Base-by-base conservation (phyloP, 306 rosid genomes). In the Acmispon strigosus region DNA sequence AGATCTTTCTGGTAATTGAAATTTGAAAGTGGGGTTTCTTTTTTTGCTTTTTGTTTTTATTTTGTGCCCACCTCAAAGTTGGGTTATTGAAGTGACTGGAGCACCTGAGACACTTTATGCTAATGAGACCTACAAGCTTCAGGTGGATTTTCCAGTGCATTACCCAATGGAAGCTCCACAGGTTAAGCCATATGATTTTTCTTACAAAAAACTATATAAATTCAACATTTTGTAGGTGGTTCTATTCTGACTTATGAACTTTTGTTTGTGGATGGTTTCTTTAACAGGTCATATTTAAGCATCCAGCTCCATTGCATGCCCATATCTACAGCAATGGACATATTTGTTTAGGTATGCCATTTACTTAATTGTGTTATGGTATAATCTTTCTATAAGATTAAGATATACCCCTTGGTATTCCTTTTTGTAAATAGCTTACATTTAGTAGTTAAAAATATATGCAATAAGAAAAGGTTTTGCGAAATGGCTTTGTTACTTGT, bases 111-210 rank as follows among this genome's bases (percentile, higher is more conserved):
- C 99, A 62, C 97, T 95, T 8, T 95, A 91, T 64, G 62, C 90
- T 2, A 95, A 89, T 67, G 99, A 95, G 75, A 85, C 90, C 65
- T 95, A 87, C 73, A 97, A 91, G 86, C 99, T 95, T 80, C 99
- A 95, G 90, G 99, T 95, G 1, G 99, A 95, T 61, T 95, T 95
- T 73, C 99, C 99, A 4, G 97, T 91, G 89, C 89, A 95, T 88
- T 95, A 95, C 78, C 99, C 97, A 2, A 95, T 95, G 99, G 97
- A 95, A 85, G 97, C 99, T 39, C 99, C 99, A 0, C 99, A 95
- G 99, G 99, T 95, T 57, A 8, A 34, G 6, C 58, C 50, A 89
- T 22, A 19, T 22, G 37, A 2, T 52, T 67, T 39, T 53, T 32
- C 8, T 32, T 2, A 0, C 1, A 27, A 27, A 27, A 27, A 4